Percentiles rank a stretch among this genome's conserved stretches.
Conservation (phyloP, 257 asterid species). For the Solanum microdontum region DNA sequence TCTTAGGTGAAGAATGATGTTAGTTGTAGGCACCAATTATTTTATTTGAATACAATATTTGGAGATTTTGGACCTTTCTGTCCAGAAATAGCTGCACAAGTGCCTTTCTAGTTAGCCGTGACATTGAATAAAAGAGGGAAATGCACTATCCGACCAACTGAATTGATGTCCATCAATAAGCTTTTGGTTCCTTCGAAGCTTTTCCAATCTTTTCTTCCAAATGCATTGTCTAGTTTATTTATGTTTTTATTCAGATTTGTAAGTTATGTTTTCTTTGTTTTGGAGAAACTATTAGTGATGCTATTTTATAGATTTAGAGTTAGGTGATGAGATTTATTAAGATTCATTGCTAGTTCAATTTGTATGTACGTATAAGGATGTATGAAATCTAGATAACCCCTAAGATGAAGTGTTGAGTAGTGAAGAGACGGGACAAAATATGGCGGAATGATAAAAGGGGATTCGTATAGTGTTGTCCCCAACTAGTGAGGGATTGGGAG, state of each 20-base stretch:
- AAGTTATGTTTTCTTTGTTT: neutral
- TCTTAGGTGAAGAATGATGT: neutral
- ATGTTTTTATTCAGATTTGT: neutral
- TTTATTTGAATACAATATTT: neutral
- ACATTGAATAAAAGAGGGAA: slow-evolving; percentile 90
- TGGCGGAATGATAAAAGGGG: neutral
- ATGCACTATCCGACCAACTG: slow-evolving; percentile 69
- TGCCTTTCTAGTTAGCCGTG: slow-evolving; percentile 80
- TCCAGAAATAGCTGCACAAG: slow-evolving; percentile 58
- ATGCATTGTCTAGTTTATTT: neutral
- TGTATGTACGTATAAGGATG: neutral
- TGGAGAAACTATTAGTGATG: neutral
- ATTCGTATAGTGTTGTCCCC: neutral
- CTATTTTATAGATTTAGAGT: neutral
- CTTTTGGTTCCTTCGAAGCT: neutral
- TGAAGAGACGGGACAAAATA: neutral
- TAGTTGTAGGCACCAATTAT: neutral
- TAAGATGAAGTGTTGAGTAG: neutral
- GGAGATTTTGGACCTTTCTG: slow-evolving; percentile 81
- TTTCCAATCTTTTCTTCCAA: neutral
- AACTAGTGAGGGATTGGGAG: neutral
- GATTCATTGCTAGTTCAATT: neutral
- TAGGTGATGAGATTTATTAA: neutral
- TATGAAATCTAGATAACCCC: neutral
- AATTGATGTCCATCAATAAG: slow-evolving; percentile 82